Evolutionary conservation across 352 stramenopile species (phyloP).

Genomic region (Globisporangium heterothallicum): DNA sequence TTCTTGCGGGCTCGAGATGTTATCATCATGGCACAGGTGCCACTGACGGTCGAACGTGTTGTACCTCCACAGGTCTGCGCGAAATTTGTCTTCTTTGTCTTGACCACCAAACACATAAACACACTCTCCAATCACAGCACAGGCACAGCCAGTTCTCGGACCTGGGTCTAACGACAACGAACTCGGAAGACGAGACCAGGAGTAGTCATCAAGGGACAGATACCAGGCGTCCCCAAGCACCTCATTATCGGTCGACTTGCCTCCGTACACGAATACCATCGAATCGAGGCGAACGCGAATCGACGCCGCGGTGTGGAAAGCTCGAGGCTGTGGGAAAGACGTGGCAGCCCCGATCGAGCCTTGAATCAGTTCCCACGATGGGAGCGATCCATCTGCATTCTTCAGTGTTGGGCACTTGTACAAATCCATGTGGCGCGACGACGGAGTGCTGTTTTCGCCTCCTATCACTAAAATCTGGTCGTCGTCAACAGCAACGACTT

Average conservation of each 20-base stretch:
- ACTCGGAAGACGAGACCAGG: constrained; percentile 70
- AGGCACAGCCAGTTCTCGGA: constrained; percentile 57
- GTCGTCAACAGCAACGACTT: constrained; percentile 67
- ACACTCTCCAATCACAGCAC: constrained; percentile 70
- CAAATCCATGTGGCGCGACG: constrained; percentile 81
- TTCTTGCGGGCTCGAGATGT: constrained; percentile 37
- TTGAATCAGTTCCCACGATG: constrained; percentile 73
- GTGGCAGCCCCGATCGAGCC: constrained; percentile 54
- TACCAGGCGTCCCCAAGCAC: constrained; percentile 77
- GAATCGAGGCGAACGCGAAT: constrained; percentile 71
- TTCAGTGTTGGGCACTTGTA: constrained; percentile 66
- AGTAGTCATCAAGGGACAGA: constrained; percentile 74
- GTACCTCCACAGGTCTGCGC: constrained; percentile 79
- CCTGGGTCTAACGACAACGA: constrained; percentile 75
- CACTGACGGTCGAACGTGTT: constrained; percentile 86
- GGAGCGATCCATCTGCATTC: constrained; percentile 61
- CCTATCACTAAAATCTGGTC: constrained; percentile 77
- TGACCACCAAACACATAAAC: constrained; percentile 81
- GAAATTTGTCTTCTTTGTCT: constrained; percentile 73
- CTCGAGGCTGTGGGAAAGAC: constrained; percentile 52
- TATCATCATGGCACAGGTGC: constrained; percentile 83
- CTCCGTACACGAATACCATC: constrained; percentile 83
- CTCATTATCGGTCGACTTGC: constrained; percentile 66
- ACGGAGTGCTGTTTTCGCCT: constrained; percentile 58
- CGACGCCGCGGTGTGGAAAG: constrained; percentile 60